These are phyloP conservation scores for Arthrobotrys entomopaga DNA, from an alignment of 2,329 filamentous ascomycete genomes.

Conservation along the genomic window DNA sequence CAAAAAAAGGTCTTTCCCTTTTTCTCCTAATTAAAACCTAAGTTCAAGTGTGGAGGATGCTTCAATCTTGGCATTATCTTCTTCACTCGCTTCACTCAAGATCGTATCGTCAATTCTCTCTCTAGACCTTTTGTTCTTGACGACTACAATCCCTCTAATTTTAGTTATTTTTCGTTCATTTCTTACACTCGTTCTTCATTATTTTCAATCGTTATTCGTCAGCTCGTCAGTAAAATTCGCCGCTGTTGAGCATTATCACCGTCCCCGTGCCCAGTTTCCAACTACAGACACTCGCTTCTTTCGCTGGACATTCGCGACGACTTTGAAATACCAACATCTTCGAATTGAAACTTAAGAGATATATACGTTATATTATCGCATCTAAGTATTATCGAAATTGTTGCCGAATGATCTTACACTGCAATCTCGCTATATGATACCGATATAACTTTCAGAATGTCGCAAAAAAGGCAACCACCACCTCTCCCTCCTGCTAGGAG, in stretches of 20 bases:
- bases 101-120: slow-evolving; percentile 43
- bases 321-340: slow-evolving; percentile 4
- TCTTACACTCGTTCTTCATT: slow-evolving; percentile 27
- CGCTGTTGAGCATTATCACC: slow-evolving; percentile 7
- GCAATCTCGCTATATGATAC: slow-evolving; percentile 28
- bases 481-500: slow-evolving; percentile 48
- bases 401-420: not conserved
- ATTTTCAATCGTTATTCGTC: slow-evolving; percentile 13
- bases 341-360: not conserved
- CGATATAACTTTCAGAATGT: slow-evolving; percentile 42
- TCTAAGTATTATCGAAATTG: not conserved
- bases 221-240: slow-evolving; percentile 1
- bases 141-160: slow-evolving; percentile 30
- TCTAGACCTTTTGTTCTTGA: slow-evolving; percentile 32
- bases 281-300: slow-evolving; percentile 24
- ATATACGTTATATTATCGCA: not conserved
- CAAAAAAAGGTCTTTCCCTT: slow-evolving; percentile 33
- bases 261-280: slow-evolving; percentile 15
- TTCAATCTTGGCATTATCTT: slow-evolving; percentile 50
- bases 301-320: slow-evolving; percentile 7
- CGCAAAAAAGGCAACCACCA: slow-evolving; percentile 40
- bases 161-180: slow-evolving; percentile 18
- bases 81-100: slow-evolving; percentile 27
- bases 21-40: slow-evolving; percentile 31
- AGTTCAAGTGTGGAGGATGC: slow-evolving; percentile 4